A percentile compares a stretch with the other conserved stretches of the same genome.
Conservation (phyloP, 371 early-diverging fungal genomes). For the Saksenaea vasiformis region DNA sequence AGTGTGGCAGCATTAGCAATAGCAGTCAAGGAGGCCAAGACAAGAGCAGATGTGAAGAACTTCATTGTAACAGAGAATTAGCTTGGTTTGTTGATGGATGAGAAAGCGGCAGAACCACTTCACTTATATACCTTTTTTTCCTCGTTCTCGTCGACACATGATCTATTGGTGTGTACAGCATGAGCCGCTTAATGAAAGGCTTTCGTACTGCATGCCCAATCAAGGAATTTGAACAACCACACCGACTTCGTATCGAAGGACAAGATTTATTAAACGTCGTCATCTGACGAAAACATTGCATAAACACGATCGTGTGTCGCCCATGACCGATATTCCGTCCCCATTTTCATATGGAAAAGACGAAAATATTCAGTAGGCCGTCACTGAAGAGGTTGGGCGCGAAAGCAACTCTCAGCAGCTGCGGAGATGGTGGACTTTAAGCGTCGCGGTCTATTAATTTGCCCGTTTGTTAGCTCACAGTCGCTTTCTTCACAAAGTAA, state of each 20-base stretch:
- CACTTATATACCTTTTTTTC: background rate
- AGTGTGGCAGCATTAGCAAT: background rate
- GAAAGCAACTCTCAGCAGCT: no score
- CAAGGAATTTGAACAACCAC: background rate
- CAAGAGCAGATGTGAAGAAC: background rate
- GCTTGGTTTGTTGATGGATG: background rate
- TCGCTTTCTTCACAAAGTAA: no score
- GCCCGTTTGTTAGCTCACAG: no score
- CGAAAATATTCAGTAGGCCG: background rate
- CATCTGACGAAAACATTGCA: background rate
- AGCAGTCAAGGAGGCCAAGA: background rate
- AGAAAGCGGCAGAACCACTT: background rate
- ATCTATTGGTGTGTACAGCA: background rate
- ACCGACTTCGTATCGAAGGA: background rate
- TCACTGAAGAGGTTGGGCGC: no score
- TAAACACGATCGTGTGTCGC: conserved; percentile 5
- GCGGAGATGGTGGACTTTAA: no score
- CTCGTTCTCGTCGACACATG: background rate
- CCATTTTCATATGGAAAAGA: background rate
- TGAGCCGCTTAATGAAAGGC: background rate
- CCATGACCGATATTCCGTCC: background rate
- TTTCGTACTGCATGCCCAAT: background rate
- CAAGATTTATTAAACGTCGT: background rate
- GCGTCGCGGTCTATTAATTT: no score
- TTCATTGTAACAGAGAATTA: background rate